Evolutionary conservation across 805 yeast species (phyloP).

Genomic region (Wickerhamomyces xylosicus): DNA sequence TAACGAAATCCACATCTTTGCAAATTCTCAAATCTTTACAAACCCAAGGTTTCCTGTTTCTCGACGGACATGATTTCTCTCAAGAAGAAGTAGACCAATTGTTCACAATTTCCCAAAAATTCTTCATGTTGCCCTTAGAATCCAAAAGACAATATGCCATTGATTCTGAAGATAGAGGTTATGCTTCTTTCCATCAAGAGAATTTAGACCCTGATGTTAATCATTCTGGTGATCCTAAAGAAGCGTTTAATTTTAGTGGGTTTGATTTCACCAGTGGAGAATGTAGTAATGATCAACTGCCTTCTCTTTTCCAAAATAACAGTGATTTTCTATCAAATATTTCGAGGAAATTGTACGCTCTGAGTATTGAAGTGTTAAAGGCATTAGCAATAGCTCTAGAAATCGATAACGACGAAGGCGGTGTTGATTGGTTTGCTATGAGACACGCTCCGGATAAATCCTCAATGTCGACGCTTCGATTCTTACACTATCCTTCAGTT

Average conservation of each 20-base stretch:
- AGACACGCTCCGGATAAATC: constrained; percentile 41
- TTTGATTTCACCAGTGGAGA: constrained; percentile 41
- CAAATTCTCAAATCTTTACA: constrained; percentile 47
- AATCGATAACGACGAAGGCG: constrained; percentile 44
- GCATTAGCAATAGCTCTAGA: constrained; percentile 53
- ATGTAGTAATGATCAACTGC: constrained; percentile 18
- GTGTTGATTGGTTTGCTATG: constrained; percentile 49
- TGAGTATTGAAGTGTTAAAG: constrained; percentile 38
- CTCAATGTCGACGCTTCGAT: constrained; percentile 59
- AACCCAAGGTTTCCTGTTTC: constrained; percentile 54
- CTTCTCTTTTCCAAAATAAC: constrained; percentile 38
- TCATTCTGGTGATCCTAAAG: constrained; percentile 47
- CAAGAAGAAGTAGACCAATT: constrained; percentile 40
- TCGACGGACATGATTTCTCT: constrained; percentile 58
- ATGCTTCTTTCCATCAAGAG: constrained; percentile 45
- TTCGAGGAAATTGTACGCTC: constrained; percentile 34
- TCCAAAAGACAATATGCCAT: constrained; percentile 42
- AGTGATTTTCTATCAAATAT: constrained; percentile 30
- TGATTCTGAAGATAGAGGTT: constrained; percentile 48
- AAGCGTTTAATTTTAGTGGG: constrained; percentile 58
- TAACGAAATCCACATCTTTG: constrained; percentile 32
- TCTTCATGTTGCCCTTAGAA: constrained; percentile 37
- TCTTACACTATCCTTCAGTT: constrained; percentile 57
- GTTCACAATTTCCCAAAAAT: constrained; percentile 37
- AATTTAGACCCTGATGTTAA: constrained; percentile 22